These are phyloP conservation scores for Phytopythium vexans DNA, from an alignment of 352 stramenopile species.

Conservation along the genomic window DNA sequence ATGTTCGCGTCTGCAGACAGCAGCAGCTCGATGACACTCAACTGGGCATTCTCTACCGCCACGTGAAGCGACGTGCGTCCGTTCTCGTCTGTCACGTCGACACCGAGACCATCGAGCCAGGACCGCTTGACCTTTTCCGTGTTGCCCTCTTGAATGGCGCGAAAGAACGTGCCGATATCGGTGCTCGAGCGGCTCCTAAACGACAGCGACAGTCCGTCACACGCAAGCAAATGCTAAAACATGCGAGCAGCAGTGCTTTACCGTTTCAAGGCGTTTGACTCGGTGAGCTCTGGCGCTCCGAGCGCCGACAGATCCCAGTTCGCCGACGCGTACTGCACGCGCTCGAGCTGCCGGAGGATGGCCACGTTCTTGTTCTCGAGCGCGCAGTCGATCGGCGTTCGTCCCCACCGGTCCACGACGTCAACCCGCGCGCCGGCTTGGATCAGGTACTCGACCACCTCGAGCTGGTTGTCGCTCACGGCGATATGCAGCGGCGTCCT, in stretches of 20 bases:
- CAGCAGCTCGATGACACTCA: slow-evolving; percentile 73
- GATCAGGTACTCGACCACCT: slow-evolving; percentile 61
- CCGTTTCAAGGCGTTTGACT: slow-evolving; percentile 4
- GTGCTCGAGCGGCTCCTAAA: slow-evolving; percentile 26
- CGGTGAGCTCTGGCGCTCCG: slow-evolving; percentile 2
- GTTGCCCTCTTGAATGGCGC: slow-evolving; percentile 56
- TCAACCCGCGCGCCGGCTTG: slow-evolving; percentile 50
- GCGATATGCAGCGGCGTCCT: slow-evolving; percentile 80
- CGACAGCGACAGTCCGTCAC: slow-evolving; percentile 2
- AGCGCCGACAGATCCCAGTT: slow-evolving; percentile 19
- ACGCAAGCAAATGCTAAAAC: slow-evolving; percentile 8
- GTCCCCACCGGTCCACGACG: slow-evolving; percentile 63
- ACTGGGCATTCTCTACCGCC: slow-evolving; percentile 63
- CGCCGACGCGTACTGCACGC: slow-evolving; percentile 18
- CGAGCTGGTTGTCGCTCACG: slow-evolving; percentile 54
- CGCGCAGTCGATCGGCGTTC: slow-evolving; percentile 66
- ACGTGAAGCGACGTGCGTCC: slow-evolving; percentile 76
- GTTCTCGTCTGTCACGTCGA: slow-evolving; percentile 51
- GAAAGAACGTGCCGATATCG: slow-evolving; percentile 51
- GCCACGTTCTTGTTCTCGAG: slow-evolving; percentile 45
- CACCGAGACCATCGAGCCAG: slow-evolving; percentile 60
- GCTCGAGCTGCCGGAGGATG: slow-evolving; percentile 47
- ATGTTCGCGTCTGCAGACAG: slow-evolving; percentile 67
- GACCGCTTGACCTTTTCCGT: slow-evolving; percentile 73
- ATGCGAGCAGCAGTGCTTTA: slow-evolving; percentile 12